These are phyloP conservation scores for Goffeauzyma gilvescens DNA, from an alignment of 768 basidiomycete species.

Conservation along the genomic window DNA sequence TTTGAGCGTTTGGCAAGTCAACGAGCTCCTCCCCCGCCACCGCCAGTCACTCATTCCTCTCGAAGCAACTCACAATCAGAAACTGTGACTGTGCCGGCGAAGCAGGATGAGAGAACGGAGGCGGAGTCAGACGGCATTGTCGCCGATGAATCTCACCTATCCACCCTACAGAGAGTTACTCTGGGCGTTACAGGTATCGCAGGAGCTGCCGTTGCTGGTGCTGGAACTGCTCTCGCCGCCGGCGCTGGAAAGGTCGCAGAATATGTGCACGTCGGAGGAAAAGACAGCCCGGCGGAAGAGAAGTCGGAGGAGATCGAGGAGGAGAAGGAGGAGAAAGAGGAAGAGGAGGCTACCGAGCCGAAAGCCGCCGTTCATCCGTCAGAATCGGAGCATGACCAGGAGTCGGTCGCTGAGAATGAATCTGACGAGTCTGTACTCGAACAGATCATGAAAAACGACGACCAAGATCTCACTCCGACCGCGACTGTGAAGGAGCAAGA, in stretches of 20 bases:
- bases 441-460: background rate
- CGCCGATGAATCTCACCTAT: too few relatives aligned
- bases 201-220: constrained; percentile 15
- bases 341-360: background rate
- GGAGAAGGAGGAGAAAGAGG: background rate
- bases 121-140: too few relatives aligned
- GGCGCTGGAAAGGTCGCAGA: constrained; percentile 14
- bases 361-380: too few relatives aligned
- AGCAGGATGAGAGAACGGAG: too few relatives aligned
- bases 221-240: constrained; percentile 18
- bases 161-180: constrained; percentile 4
- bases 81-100: too few relatives aligned
- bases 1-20: constrained; percentile 44
- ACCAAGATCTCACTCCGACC: constrained; percentile 9
- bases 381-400: too few relatives aligned
- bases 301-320: too few relatives aligned
- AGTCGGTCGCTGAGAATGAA: background rate
- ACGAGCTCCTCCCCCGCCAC: background rate
- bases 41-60: background rate
- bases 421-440: background rate
- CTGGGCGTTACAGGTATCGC: constrained; percentile 10
- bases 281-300: too few relatives aligned
- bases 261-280: too few relatives aligned
- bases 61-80: too few relatives aligned
- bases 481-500: constrained; percentile 4